Evolutionary conservation across 164 flowering plant genomes (phyloP), one percentile per base, ranked within the genome.

Genomic region (Annona cherimola): DNA sequence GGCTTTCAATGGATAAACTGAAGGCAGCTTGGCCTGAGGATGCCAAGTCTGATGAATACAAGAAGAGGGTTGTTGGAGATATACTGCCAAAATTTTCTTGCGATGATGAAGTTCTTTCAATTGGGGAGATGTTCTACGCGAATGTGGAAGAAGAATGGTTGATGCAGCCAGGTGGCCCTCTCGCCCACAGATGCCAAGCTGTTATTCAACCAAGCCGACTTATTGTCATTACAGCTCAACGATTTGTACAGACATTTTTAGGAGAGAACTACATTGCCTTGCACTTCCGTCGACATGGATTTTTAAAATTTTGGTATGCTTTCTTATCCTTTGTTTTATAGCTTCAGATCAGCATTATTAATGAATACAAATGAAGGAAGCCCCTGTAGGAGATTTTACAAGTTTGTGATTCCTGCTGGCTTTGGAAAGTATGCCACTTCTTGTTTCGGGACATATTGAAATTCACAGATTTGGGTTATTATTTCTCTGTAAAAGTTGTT

Each of bases 101-200:
- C 5, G 79, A 84, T 68, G 90, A 86, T 66, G 91, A 86, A 72
- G 98, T 96, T 69, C 83, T 96, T 75, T 94, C 94, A 0, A 84
- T 96, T 70, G 99, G 99, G 68, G 99, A 96, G 73, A 87, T 96
- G 67, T 93, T 89, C 76, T 96, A 76, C 84, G 92, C 99, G 11
- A 86, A 90, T 70, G 86, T 96, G 72, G 98, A 96, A 83, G 80
- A 76, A 69, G 91, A 91, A 40, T 88, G 94, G 99, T 90, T 90
- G 69, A 87, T 87, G 94, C 99, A 95, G 78, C 96, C 98, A 1
- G 96, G 99, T 40, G 99, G 99, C 64, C 97, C 99, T 1, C 83
- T 95, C 79, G 87, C 91, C 61, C 98, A 93, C 76, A 83, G 78
- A 61, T 93, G 99, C 79, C 85, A 84, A 84, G 91, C 95, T 60